Conservation (phyloP, 805 yeast genomes). For the Candida railenensis region DNA sequence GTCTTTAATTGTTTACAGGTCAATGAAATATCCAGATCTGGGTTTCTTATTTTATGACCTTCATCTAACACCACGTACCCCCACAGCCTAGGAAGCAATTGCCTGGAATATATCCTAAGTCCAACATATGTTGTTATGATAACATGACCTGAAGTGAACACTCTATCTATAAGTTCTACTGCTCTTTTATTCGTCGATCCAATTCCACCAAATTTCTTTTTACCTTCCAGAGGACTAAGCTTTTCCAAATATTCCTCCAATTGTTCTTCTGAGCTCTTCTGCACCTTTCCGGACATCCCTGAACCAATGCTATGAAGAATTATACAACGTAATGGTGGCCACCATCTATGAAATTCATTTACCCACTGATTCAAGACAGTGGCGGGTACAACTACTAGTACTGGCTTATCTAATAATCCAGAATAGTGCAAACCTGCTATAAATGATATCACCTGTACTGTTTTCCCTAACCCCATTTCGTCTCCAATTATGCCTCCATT, state of each 20-base stretch:
- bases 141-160: constrained; percentile 73
- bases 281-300: constrained; percentile 55
- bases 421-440: constrained; percentile 89
- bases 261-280: constrained; percentile 40
- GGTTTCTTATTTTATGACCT: constrained; percentile 95
- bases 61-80: constrained; percentile 91
- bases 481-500: constrained; percentile 97
- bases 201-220: background rate
- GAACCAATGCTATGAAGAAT: constrained; percentile 91
- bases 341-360: constrained; percentile 94
- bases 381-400: constrained; percentile 90
- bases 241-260: constrained; percentile 51
- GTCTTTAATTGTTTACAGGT: constrained; percentile 83
- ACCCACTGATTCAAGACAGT: constrained; percentile 97
- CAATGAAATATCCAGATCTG: constrained; percentile 84
- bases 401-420: constrained; percentile 70
- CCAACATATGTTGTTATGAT: constrained; percentile 92
- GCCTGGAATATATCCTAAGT: constrained; percentile 62
- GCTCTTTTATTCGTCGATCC: constrained; percentile 32
- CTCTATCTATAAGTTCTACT: constrained; percentile 49
- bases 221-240: constrained; percentile 31
- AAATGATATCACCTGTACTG: constrained; percentile 89
- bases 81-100: constrained; percentile 72
- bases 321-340: constrained; percentile 90
- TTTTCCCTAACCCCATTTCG: constrained; percentile 98